Percentiles rank a stretch among this genome's conserved stretches.
phyloP scores from a whole-genome alignment of 2,329 filamentous ascomycete genomes.

The Trichophyton simii region DNA sequence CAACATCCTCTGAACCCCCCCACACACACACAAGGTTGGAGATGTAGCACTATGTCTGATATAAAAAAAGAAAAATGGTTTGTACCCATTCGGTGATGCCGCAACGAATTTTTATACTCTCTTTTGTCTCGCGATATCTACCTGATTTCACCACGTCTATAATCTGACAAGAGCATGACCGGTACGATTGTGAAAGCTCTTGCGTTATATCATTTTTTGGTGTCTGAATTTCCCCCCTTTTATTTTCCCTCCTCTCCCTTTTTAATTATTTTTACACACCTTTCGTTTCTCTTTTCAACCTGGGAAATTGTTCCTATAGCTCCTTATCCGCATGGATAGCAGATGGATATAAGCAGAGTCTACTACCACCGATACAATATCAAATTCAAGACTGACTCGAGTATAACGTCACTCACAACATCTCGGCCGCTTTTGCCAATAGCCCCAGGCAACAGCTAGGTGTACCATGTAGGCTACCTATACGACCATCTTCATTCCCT shows the following conservation, averaged over 20 bases:
- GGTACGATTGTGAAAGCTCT: not conserved
- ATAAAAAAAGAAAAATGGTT: not conserved
- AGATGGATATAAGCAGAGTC: not conserved
- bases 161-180: not conserved
- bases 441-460: not conserved
- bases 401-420: not conserved
- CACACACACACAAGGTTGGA: not conserved
- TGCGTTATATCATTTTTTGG: not conserved
- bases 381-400: not conserved
- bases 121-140: not conserved
- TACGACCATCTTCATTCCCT: not conserved
- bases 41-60: slow-evolving; percentile 1
- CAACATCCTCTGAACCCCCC: slow-evolving; percentile 18
- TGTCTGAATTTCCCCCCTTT: not conserved
- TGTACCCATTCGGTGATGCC: slow-evolving; percentile 1
- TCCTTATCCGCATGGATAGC: not conserved
- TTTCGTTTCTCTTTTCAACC: not conserved
- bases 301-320: slow-evolving; percentile 1
- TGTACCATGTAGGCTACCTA: not conserved
- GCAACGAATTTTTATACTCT: slow-evolving; percentile 2
- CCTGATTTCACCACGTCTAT: not conserved
- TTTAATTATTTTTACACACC: not conserved
- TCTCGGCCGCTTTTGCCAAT: not conserved
- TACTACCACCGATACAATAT: not conserved
- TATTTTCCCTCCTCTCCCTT: not conserved